Base-by-base conservation (phyloP, 257 asterid species). In the Verbena officinalis region DNA sequence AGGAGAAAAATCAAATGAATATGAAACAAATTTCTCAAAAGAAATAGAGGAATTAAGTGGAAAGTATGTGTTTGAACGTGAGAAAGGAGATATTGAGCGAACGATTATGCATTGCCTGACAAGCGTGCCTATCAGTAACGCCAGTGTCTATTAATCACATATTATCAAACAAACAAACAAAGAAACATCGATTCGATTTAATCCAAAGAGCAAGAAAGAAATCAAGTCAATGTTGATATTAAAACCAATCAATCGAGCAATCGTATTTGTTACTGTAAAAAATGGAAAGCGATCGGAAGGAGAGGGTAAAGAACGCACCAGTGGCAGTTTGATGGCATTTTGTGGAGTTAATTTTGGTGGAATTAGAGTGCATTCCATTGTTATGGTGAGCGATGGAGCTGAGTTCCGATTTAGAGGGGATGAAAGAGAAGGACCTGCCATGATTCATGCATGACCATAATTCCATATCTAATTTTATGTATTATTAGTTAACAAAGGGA, bases 81-180 rank as follows among this genome's bases (percentile, higher is more conserved):
- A 52, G 55, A 4, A 57, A 70, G 69, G 59, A 54, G 59, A 52
- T 59, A 58, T 57, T 72, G 80, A 71, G 68, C 72, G 73, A 74
- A 74, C 77, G 83, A 69, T 60, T 50, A 27, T 66, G 38, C 19
- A 55, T 27, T 59, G 59, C 24, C 60, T 46, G 83, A 62, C 79
- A 67, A 80, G 77, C 80, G 82, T 78, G 84, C 75, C 70, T 59
- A 74, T 76, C 83, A 77, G 82, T 65, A 81, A 80, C 78, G 74
- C 33, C 78, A n/a, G n/a, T n/a, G n/a, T n/a, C n/a, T n/a, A n/a
- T n/a, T n/a, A n/a, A n/a, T n/a, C n/a, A n/a, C n/a, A n/a, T n/a
- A n/a, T n/a, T n/a, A n/a, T n/a, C n/a, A n/a, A n/a, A n/a, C n/a
- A n/a, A n/a, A n/a, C 38, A 17, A 50, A 65, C 59, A 52, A 36